Conservation (phyloP, 148 eudicot genomes). For the Mesembryanthemum crystallinum region DNA sequence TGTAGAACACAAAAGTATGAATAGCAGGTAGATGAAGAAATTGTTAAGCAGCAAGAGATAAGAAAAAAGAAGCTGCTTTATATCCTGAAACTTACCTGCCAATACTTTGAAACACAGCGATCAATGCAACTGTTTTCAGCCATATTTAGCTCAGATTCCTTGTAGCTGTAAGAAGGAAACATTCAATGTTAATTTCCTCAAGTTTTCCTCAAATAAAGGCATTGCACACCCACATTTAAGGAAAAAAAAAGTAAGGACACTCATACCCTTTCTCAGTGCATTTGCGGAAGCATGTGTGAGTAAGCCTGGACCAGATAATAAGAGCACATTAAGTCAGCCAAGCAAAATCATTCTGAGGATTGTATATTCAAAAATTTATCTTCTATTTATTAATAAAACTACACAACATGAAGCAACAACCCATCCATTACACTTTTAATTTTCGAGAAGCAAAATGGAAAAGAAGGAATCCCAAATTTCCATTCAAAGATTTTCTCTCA, state of each 20-base stretch:
- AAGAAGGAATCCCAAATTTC: background rate
- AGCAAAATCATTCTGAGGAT: background rate
- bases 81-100: constrained; percentile 54
- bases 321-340: constrained; percentile 20
- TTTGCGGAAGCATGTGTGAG: constrained; percentile 73
- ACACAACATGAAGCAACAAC: background rate
- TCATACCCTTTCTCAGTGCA: constrained; percentile 68
- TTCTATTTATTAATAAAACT: background rate
- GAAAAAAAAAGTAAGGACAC: background rate
- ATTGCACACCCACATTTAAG: background rate
- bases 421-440: background rate
- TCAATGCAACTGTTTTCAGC: constrained; percentile 89
- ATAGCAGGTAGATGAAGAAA: background rate
- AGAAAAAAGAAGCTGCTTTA: constrained; percentile 6
- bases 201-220: background rate
- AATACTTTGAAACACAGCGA: constrained; percentile 87
- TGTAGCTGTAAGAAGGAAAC: constrained; percentile 48
- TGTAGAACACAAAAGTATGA: background rate
- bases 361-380: background rate
- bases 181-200: background rate
- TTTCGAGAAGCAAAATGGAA: background rate
- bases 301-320: constrained; percentile 57
- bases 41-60: background rate
- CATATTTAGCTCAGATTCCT: constrained; percentile 78
- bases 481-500: background rate